Evolutionary conservation across 225 moss, liverwort and hornwort species (phyloP), one percentile per base, ranked within the genome.

Genomic region (Sphagnum tenellum): DNA sequence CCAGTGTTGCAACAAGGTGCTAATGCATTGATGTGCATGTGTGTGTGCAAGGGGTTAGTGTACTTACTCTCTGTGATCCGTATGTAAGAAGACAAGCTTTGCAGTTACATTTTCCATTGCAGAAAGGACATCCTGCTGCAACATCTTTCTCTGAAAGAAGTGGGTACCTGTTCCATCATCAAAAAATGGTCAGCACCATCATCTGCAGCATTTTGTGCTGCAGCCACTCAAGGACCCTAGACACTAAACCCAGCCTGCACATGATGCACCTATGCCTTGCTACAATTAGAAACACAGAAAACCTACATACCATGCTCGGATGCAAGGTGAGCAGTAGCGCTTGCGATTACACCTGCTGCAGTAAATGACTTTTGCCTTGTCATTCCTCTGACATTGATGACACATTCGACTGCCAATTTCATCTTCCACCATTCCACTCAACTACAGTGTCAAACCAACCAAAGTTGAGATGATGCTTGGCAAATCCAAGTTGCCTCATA

Each of bases 31-130:
- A 29, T 29, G 29, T 29, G 29, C 0, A 29, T 29, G 29, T 29
- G 29, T 1, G 29, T 29, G 44, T 3, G 12, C 14, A 12, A 11
- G 10, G 9, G 5, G n/a, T 44, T 44, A 13, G 58, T 74, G 74
- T 29, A 29, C 29, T 29, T 78, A 94, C 94, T 85, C 75, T 53
- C 47, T 65, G 4, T 66, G 81, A 85, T 47, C 81, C 82, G 63
- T 70, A 70, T 54, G 71, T 79, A 56, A 91, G 91, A 70, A 94
- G 91, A 71, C 94, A 94, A 9, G 91, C 89, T 77, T 94, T 94
- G 79, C 94, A 94, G 70, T 94, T 94, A 64, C 94, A 94, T 59
- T 94, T 94, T 49, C 91, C 94, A 11, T 87, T 79, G 70, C 94
- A 94, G 68, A 75, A 80, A 66, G 91, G 91, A 71, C 94, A 94